Base-by-base conservation (phyloP, 257 asterid species). In the Fraxinus anomala region DNA sequence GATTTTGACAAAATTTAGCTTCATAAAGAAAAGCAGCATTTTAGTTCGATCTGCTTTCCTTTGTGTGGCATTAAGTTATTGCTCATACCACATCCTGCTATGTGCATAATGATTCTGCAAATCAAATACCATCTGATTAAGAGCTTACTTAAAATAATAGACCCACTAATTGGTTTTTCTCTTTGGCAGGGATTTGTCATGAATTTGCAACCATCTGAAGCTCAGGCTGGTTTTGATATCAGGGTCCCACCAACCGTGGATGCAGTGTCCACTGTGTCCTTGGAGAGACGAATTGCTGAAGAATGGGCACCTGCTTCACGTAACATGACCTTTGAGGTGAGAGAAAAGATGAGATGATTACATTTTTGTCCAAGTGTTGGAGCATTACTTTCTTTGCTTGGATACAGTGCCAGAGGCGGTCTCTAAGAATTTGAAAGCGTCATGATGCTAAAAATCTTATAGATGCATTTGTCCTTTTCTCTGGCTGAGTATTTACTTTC, bases 161-260 rank as follows among this genome's bases (percentile, higher is more conserved):
- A 23, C 24, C 17, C 17, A 9, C 77, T 66, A 44, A 78, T 39
- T 36, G 44, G 70, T 34, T 5, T 37, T 76, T 37, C 80, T 77
- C 21, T 31, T 74, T 82, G 77, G 74, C 86, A 94, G 99, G 99
- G 99, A 14, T 95, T 92, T 75, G 97, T 93, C 86, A 93, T 92
- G 99, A 95, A 95, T 87, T 78, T 95, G 81, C 99, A 95, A 86
- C 98, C 98, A 72, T 95, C 99, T 56, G 97, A 95, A 92, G 99
- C 98, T 78, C 77, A 92, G 82, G 99, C 98, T 72, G 98, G 99
- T 40, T 95, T 95, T 81, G 98, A 95, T 83, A 87, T 95, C 84
- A 91, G 99, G 68, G 86, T 93, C 75, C 98, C 99, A 68, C 97
- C 99, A 78, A 92, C 91, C n/a, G 91, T 88, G 34, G 97, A 93